phyloP scores from a whole-genome alignment of 2,329 filamentous ascomycete species.

The Paraphoma sp. region DNA sequence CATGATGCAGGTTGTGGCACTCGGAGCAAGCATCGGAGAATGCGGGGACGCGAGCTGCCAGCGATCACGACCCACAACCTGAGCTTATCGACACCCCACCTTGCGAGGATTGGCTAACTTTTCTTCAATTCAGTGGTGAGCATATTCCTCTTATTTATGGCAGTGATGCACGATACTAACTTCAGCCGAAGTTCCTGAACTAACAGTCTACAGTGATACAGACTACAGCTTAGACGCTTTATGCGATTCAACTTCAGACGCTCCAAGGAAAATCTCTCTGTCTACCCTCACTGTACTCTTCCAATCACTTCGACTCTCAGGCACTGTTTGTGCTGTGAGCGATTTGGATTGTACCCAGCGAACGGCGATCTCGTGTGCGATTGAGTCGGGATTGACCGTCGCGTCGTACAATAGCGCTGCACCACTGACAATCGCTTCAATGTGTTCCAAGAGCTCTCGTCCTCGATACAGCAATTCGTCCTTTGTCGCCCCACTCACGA shows the following conservation, averaged over 20 bases:
- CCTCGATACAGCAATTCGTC: constrained; percentile 34
- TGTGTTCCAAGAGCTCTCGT: constrained; percentile 27
- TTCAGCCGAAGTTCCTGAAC: too few relatives aligned
- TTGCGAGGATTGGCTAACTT: not conserved
- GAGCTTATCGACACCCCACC: not conserved
- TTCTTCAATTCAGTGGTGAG: not conserved
- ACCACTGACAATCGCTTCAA: constrained; percentile 47
- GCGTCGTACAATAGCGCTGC: constrained; percentile 49
- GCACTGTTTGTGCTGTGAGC: not conserved
- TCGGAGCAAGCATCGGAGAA: constrained; percentile 14
- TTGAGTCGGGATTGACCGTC: constrained; percentile 36
- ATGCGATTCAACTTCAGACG: not conserved
- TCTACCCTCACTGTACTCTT: constrained; percentile 14
- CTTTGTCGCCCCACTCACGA: constrained; percentile 16
- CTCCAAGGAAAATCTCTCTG: constrained; percentile 27
- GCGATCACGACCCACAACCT: not conserved
- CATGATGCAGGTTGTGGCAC: constrained; percentile 1
- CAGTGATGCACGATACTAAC: too few relatives aligned
- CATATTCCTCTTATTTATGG: not conserved
- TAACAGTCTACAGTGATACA: too few relatives aligned
- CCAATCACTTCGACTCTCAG: constrained; percentile 3
- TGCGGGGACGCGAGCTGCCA: constrained; percentile 19
- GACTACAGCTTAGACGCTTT: constrained; percentile 12
- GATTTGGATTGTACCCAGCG: constrained; percentile 39
- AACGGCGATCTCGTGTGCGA: constrained; percentile 43